Base-by-base conservation (phyloP, 768 basidiomycete species). In the Artomyces pyxidatus region DNA sequence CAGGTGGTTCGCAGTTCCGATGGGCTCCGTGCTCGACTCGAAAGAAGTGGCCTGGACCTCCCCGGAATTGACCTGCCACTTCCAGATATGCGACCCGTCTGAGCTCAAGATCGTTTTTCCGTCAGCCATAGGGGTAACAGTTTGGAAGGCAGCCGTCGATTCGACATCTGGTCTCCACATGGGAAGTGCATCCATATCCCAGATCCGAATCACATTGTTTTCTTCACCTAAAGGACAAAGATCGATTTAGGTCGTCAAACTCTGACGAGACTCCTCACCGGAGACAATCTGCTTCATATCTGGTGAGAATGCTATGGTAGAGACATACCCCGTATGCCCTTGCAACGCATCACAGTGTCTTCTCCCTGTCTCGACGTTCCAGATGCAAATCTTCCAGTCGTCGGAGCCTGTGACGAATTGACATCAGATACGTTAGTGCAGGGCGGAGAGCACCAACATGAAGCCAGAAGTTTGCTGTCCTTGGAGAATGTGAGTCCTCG, bases 231-330 rank as follows among this genome's bases (percentile, higher is more conserved):
- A 32, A 8, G n/a, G 35, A n/a, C n/a, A n/a, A n/a, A n/a, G n/a
- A n/a, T n/a, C n/a, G n/a, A n/a, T n/a, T n/a, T n/a, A n/a, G n/a
- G n/a, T n/a, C n/a, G n/a, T n/a, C n/a, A n/a, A n/a, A n/a, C n/a
- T n/a, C n/a, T n/a, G n/a, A 17, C 7, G 19, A 19, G 21, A 10
- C 37, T 35, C 8, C 42, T 19, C 27, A 46, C 55, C 48, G 3
- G 41, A 47, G n/a, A 50, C 22, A 35, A 56, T 54, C 9, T 43
- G 44, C n/a, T 58, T 51, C 43, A 39, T 50, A 47, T 55, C 54
- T 23, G 54, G 50, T 22, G 55, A 49, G 32, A 57, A 57, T 29
- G 17, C 43, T 19, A 50, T 37, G 2, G 47, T 47, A 28, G 14
- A 32, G 26, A 53, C 51, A 26, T 0, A 7, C 21, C 21, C 41